A percentile compares a stretch with the other conserved stretches of the same genome.
Conservation (phyloP, 2,329 filamentous ascomycete genomes). For the Pseudogymnoascus pannorum region DNA sequence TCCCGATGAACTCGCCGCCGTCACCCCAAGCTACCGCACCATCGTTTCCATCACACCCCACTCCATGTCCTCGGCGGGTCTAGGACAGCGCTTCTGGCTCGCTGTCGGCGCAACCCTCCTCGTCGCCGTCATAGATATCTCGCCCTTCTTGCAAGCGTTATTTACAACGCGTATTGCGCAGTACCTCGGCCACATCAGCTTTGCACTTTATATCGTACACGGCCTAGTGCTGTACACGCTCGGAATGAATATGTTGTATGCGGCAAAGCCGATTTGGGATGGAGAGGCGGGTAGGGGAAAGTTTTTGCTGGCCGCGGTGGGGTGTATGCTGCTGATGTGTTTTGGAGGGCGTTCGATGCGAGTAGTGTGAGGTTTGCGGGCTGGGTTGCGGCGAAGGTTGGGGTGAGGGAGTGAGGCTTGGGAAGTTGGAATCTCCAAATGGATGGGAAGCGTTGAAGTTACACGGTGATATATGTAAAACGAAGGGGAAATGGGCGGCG, state of each 20-base stretch:
- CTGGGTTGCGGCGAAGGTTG: constrained; percentile 35
- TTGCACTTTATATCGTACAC: constrained; percentile 52
- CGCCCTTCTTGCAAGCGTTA: constrained; percentile 33
- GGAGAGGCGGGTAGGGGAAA: constrained; percentile 18
- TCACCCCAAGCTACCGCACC: constrained; percentile 10
- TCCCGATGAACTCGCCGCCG: constrained; percentile 10
- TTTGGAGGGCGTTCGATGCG: constrained; percentile 49
- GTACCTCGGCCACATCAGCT: constrained; percentile 51
- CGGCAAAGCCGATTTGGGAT: constrained; percentile 22
- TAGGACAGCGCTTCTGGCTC: constrained; percentile 26
- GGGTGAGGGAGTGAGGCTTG: background rate
- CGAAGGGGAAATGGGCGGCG: background rate
- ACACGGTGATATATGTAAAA: background rate
- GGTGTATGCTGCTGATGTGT: constrained; percentile 50
- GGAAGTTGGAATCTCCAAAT: background rate
- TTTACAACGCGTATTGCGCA: constrained; percentile 43
- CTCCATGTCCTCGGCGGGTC: background rate
- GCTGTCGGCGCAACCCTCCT: constrained; percentile 26
- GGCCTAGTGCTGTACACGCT: constrained; percentile 38
- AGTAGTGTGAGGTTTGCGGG: constrained; percentile 42
- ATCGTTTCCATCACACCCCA: constrained; percentile 2
- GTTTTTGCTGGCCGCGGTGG: constrained; percentile 28
- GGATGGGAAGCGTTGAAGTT: background rate
- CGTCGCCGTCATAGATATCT: constrained; percentile 27
- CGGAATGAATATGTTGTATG: constrained; percentile 10